These are phyloP conservation scores for Phytophthora nicotianae DNA, from an alignment of 352 stramenopile species.

Conservation along the genomic window DNA sequence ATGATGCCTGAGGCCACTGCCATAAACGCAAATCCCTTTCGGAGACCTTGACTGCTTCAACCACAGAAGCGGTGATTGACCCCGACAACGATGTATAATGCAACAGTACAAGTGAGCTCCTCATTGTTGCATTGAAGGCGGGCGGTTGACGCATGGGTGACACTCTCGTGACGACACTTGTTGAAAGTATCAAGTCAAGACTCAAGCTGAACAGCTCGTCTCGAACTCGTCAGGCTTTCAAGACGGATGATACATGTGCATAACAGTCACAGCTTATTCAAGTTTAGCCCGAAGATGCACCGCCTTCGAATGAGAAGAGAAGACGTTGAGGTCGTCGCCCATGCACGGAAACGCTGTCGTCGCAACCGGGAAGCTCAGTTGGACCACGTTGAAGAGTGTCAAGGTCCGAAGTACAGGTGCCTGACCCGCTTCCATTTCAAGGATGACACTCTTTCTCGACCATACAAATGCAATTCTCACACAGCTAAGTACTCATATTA, in stretches of 20 bases:
- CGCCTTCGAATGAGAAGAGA: background rate
- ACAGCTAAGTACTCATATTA: conserved; percentile 31
- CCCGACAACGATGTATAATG: background rate
- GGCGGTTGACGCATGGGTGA: background rate
- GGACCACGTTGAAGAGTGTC: conserved; percentile 27
- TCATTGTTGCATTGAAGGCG: conserved; percentile 1
- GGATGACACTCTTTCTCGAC: conserved; percentile 9
- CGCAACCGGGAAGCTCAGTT: conserved; percentile 6
- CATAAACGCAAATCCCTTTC: conserved; percentile 15
- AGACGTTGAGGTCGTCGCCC: conserved; percentile 4
- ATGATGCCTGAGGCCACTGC: conserved; percentile 6
- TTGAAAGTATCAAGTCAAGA: background rate
- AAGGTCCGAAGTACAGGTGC: conserved; percentile 9
- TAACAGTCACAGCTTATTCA: too few relatives aligned
- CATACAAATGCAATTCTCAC: conserved; percentile 4
- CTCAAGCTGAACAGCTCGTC: background rate
- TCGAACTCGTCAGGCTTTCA: too few relatives aligned
- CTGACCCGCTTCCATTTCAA: conserved; percentile 4
- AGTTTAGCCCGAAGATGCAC: too few relatives aligned
- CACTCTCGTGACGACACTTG: conserved; percentile 9
- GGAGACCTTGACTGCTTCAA: conserved; percentile 14
- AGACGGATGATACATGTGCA: too few relatives aligned
- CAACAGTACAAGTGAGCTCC: background rate
- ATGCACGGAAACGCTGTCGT: background rate
- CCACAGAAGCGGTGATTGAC: conserved; percentile 1